Base-by-base conservation (phyloP, 139 green algal species). In the Ettlia oleoabundans region DNA sequence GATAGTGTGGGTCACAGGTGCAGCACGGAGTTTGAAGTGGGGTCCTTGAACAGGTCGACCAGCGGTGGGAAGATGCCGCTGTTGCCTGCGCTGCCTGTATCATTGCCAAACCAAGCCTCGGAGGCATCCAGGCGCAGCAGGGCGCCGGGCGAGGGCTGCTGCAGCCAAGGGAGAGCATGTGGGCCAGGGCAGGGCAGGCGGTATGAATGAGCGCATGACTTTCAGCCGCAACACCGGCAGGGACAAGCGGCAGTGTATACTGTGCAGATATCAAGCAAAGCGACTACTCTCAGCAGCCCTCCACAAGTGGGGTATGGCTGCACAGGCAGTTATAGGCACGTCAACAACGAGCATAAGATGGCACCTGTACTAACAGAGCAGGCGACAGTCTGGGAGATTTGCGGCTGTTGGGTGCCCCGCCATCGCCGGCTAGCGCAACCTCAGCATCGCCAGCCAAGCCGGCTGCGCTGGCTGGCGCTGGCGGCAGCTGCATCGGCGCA, bases 81-180 rank as follows among this genome's bases (percentile, higher is more conserved):
- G 8, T 33, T 26, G 6, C 73, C 38, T 7, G 52, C 37, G 37
- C 47, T 43, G 2, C 24, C 4, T 3, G 4, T 13, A 13, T 68
- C 73, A 13, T 7, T 35, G 4, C 38, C 32, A 38, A 80, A 80
- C 73, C 73, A 80, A 3, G 37, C 53, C 26, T 80, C 73, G 2
- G 53, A 30, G 8, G 35, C 32, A 13, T 80, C 73, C 52, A 80
- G 73, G 1, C 73, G 73, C 35, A 80, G 53, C 73, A 69, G 73
- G 3, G 32, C n/a, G 8, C 73, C 73, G 0, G 73, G 73, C 2
- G 73, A 80, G 35, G 73, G 28, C 73, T 80, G 73, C 53, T 5
- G 65, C 3, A 13, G 15, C 2, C 19, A 40, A 33, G 69, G n/a
- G 65, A 32, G 47, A 65, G 55, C 55, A 65, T 65, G 55, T 32